Evolutionary conservation across 345 rosid genomes (phyloP), one percentile per base, ranked within the genome.

Genomic region (Salix caprea): DNA sequence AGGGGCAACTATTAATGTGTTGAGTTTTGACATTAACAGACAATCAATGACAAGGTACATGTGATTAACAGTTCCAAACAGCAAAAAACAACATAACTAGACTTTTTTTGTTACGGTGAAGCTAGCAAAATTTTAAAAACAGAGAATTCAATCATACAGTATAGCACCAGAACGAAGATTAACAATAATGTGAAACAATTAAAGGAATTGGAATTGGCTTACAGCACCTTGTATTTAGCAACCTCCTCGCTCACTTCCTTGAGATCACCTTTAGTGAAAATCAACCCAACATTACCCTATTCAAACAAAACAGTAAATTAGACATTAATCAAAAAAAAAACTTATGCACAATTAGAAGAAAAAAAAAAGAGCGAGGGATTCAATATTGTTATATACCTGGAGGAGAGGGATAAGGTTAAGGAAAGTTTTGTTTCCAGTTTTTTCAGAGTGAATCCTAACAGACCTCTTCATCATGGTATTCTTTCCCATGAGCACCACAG

Each of bases 381-480:
- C 10, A 8, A 23, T 3, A 58, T 58, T 23, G 4, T 23, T 23
- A 39, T 34, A 19, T 0, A 11, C 2, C 97, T 93, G 97, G 44
- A 95, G 97, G 40, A 93, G 97, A 7, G 97, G 94, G 66, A 90
- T 74, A 56, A 95, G 93, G 78, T 74, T 90, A 15, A 88, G 90
- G 82, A 83, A 85, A 24, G 82, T 78, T 2, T 69, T 42, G 79
- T 89, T 95, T 0, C 97, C 97, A 1, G 94, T 93, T 30, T 88
- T 89, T 50, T 95, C 94, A 16, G 97, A 70, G 77, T 95, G 97
- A 1, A 93, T 81, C 79, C 95, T 86, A 70, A 95, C 75, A 32
- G 97, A 77, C 83, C 99, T 79, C 87, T 93, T 95, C 99, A 93
- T 93, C 98, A 95, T 95, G 1, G 99, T 95, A 76, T 95, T 95